A percentile compares a stretch with the other conserved stretches of the same genome.
phyloP scores from a whole-genome alignment of 2,329 filamentous ascomycete species.

The Cadophora sp. region DNA sequence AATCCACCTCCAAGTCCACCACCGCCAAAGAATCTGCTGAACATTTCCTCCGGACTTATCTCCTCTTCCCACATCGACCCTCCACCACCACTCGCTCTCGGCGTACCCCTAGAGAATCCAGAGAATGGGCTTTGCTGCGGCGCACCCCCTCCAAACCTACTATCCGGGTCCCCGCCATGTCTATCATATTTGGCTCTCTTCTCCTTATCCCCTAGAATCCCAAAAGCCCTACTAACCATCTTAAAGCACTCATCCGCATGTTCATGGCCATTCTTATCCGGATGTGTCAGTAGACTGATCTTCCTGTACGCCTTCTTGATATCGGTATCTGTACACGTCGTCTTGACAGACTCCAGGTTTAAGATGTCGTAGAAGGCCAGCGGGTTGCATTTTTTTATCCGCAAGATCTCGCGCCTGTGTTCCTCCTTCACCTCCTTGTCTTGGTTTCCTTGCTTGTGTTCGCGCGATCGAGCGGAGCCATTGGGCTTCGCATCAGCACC shows the following conservation, averaged over 20 bases:
- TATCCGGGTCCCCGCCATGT: slow-evolving; percentile 92
- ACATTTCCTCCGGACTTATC: slow-evolving; percentile 95
- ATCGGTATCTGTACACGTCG: slow-evolving; percentile 76
- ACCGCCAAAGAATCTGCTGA: slow-evolving; percentile 94
- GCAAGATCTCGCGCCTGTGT: slow-evolving; percentile 88
- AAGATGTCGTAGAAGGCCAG: slow-evolving; percentile 98
- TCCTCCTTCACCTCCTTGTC: slow-evolving; percentile 82
- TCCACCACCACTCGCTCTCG: slow-evolving; percentile 46
- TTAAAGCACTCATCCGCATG: slow-evolving; percentile 98
- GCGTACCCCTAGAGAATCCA: slow-evolving; percentile 59
- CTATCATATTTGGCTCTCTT: slow-evolving; percentile 90
- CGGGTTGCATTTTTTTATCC: slow-evolving; percentile 82
- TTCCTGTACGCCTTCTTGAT: slow-evolving; percentile 99
- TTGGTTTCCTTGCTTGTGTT: slow-evolving; percentile 63
- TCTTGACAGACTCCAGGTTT: slow-evolving; percentile 68
- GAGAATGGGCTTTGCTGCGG: slow-evolving; percentile 69
- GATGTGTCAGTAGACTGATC: slow-evolving; percentile 91
- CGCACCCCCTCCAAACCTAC: slow-evolving; percentile 71
- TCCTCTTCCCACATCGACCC: slow-evolving; percentile 82
- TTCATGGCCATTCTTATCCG: slow-evolving; percentile 97
- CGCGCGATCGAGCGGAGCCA: slow-evolving; percentile 48
- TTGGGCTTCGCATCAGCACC: slow-evolving; percentile 48
- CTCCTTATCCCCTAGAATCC: slow-evolving; percentile 89
- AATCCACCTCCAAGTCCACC: slow-evolving; percentile 61
- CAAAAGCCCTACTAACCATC: slow-evolving; percentile 93